Conservation (phyloP, 2,329 filamentous ascomycete species). For the Pestalotiopsis sp. region DNA sequence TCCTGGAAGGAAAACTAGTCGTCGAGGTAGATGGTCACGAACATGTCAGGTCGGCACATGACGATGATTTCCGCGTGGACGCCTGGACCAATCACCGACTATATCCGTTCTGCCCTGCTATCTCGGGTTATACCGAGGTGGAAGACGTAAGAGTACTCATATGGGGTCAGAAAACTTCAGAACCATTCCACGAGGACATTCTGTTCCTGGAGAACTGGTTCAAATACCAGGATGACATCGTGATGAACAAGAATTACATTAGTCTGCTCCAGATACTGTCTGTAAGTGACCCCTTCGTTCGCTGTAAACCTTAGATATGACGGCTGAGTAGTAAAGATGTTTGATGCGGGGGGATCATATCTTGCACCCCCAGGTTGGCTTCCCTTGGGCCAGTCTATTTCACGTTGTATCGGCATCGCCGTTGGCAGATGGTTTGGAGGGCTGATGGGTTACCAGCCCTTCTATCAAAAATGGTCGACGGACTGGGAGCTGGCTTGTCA, state of each 20-base stretch:
- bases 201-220: slow-evolving; percentile 28
- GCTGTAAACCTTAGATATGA: background rate
- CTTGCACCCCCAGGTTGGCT: slow-evolving; percentile 18
- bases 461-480: slow-evolving; percentile 16
- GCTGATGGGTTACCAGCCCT: slow-evolving; percentile 22
- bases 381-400: slow-evolving; percentile 14
- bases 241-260: background rate
- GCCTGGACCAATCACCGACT: slow-evolving; percentile 14
- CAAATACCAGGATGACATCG: slow-evolving; percentile 20
- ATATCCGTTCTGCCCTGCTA: slow-evolving; percentile 3
- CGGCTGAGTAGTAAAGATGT: slow-evolving; percentile 12
- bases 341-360: slow-evolving; percentile 20
- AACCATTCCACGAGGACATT: slow-evolving; percentile 6
- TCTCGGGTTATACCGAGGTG: background rate
- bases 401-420: slow-evolving; percentile 11
- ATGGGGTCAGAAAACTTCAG: slow-evolving; percentile 12
- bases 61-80: slow-evolving; percentile 6
- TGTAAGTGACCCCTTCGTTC: slow-evolving; percentile 10
- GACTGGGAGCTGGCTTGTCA: slow-evolving; percentile 19
- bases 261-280: slow-evolving; percentile 19
- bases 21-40: slow-evolving; percentile 20
- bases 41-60: background rate
- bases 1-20: slow-evolving; percentile 1
- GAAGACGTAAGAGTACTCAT: slow-evolving; percentile 13
- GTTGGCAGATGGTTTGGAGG: slow-evolving; percentile 21